These are phyloP conservation scores for Eucalyptus marginata DNA, from an alignment of 345 rosid species.

Conservation along the genomic window DNA sequence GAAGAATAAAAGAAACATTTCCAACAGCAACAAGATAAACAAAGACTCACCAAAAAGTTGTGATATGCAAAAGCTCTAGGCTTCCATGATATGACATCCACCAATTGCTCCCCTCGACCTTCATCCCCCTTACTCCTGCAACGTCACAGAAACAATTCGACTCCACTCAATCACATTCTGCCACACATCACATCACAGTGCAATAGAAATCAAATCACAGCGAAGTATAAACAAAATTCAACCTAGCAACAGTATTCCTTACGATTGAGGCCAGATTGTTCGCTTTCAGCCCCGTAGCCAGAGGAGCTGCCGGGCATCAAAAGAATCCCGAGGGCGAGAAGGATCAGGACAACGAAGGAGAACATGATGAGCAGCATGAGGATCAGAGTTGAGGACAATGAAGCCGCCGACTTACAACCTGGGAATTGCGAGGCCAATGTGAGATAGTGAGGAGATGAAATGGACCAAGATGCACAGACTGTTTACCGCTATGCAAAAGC, in stretches of 20 bases:
- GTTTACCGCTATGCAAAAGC: neutral
- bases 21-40: neutral
- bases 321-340: slow-evolving; percentile 64
- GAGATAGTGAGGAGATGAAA: neutral
- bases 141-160: neutral
- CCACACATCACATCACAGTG: neutral
- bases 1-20: neutral
- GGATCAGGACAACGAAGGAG: slow-evolving; percentile 59
- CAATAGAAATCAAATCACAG: neutral
- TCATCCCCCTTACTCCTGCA: slow-evolving; percentile 32
- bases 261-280: slow-evolving; percentile 60
- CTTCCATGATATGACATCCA: slow-evolving; percentile 86
- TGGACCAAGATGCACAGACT: neutral
- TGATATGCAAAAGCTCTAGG: slow-evolving; percentile 81
- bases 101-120: slow-evolving; percentile 58
- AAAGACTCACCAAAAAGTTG: slow-evolving; percentile 65
- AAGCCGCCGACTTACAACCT: slow-evolving; percentile 23
- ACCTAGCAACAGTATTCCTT: neutral
- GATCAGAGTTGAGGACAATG: slow-evolving; percentile 37
- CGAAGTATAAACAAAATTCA: neutral
- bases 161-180: neutral
- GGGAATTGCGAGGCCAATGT: slow-evolving; percentile 21
- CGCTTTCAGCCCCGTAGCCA: slow-evolving; percentile 28
- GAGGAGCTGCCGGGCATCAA: slow-evolving; percentile 50
- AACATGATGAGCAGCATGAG: slow-evolving; percentile 43